A percentile compares a stretch with the other conserved stretches of the same genome.
phyloP scores from a whole-genome alignment of 805 yeast genomes.

The Blastobotrys americana region DNA sequence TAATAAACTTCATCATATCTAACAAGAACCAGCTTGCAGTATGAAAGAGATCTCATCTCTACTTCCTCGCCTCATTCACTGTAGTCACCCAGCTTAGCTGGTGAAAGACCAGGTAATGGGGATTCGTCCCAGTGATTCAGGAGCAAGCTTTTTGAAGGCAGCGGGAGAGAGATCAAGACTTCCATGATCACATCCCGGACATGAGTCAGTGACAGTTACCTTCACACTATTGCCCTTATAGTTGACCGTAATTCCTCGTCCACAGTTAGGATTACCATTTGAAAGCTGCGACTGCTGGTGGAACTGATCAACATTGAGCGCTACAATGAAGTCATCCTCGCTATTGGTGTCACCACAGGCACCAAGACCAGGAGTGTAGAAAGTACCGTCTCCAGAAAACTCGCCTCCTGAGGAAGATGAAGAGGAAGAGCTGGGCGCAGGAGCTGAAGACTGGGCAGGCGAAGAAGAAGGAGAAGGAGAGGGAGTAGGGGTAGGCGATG shows the following conservation, averaged over 20 bases:
- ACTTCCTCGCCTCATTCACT: too few relatives aligned
- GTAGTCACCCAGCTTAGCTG: background rate
- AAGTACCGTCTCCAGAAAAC: slow-evolving; percentile 24
- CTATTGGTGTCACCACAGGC: slow-evolving; percentile 47
- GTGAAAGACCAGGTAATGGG: slow-evolving; percentile 41
- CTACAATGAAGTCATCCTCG: slow-evolving; percentile 46
- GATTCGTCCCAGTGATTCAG: slow-evolving; percentile 46
- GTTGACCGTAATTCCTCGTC: slow-evolving; percentile 42
- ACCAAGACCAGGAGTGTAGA: slow-evolving; percentile 33
- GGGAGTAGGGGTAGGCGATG: slow-evolving; percentile 8
- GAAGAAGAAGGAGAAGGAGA: slow-evolving; percentile 12
- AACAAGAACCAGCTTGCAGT: background rate
- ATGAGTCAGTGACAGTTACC: slow-evolving; percentile 52
- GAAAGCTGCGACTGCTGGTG: slow-evolving; percentile 38
- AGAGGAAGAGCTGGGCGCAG: slow-evolving; percentile 12
- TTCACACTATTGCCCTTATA: slow-evolving; percentile 45
- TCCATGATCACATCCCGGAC: slow-evolving; percentile 45
- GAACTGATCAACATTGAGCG: slow-evolving; percentile 39
- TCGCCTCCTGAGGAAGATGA: slow-evolving; percentile 18
- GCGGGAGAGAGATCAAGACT: slow-evolving; percentile 56
- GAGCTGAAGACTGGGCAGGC: slow-evolving; percentile 13
- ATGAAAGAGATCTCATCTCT: too few relatives aligned
- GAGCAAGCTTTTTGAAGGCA: slow-evolving; percentile 49
- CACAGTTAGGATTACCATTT: slow-evolving; percentile 40
- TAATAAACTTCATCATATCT: too few relatives aligned